Evolutionary conservation across 192 early-diverging fungal species (phyloP).

Genomic region (Obelidium mucronatum): DNA sequence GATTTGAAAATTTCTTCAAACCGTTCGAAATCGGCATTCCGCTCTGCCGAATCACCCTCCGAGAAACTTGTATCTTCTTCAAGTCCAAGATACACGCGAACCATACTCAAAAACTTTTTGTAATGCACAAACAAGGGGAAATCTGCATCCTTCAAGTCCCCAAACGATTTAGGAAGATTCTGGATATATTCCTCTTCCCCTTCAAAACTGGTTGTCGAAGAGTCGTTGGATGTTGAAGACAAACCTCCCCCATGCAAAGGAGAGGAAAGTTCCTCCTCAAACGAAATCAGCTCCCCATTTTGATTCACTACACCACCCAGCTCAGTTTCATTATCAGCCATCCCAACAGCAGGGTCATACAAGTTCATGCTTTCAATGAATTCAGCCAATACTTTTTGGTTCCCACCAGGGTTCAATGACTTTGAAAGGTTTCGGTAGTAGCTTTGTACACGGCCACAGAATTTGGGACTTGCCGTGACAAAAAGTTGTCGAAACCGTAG

Average conservation of each 20-base stretch:
- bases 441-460: constrained; percentile 33
- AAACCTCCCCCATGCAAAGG: neutral
- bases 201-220: neutral
- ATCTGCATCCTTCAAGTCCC: constrained; percentile 24
- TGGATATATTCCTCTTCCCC: constrained; percentile 23
- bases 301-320: neutral
- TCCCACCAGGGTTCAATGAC: neutral
- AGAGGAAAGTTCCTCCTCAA: constrained; percentile 6
- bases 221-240: neutral
- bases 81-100: constrained; percentile 27
- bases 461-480: constrained; percentile 41
- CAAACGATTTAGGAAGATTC: constrained; percentile 31
- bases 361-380: neutral
- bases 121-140: constrained; percentile 39
- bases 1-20: constrained; percentile 16
- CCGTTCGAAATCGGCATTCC: constrained; percentile 26
- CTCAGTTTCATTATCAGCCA: neutral
- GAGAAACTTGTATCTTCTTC: neutral
- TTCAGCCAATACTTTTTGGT: neutral
- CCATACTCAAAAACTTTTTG: constrained; percentile 31
- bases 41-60: constrained; percentile 5
- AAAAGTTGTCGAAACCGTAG: constrained; percentile 36
- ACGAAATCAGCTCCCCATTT: neutral
- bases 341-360: neutral
- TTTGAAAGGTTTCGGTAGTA: constrained; percentile 29